phyloP scores from a whole-genome alignment of 2,329 filamentous ascomycete species.

The Apiospora koreana region DNA sequence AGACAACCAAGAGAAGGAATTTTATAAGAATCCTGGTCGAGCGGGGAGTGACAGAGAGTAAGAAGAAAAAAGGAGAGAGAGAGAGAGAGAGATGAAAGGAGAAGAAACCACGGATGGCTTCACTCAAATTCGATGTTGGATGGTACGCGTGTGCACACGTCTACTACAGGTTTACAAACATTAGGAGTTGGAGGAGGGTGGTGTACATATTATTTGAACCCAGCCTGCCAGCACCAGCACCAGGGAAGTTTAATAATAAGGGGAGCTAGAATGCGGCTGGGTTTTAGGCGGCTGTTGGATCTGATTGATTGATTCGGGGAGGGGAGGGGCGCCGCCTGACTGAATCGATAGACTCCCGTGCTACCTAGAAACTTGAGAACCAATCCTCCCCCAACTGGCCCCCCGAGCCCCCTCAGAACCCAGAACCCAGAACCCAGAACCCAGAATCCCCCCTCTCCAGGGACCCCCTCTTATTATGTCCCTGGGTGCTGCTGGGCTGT shows the following conservation, averaged over 20 bases:
- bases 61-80: neutral
- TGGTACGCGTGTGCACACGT: neutral
- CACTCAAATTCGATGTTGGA: neutral
- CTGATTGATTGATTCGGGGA: slow-evolving; percentile 3
- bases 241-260: slow-evolving; percentile 5
- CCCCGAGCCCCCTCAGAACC: neutral
- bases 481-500: too few relatives aligned
- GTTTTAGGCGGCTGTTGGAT: slow-evolving; percentile 5
- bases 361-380: neutral
- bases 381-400: neutral
- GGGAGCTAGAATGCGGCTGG: slow-evolving; percentile 9
- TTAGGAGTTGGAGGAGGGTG: neutral
- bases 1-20: neutral
- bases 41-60: neutral
- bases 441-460: neutral
- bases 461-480: neutral
- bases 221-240: too few relatives aligned
- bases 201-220: slow-evolving; percentile 4
- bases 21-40: neutral
- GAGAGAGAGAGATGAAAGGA: neutral
- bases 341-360: slow-evolving; percentile 7
- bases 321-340: neutral
- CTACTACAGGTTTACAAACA: neutral
- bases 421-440: neutral
- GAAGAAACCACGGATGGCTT: neutral